Evolutionary conservation across 306 rosid genomes (phyloP).

Genomic region (Datisca glomerata): DNA sequence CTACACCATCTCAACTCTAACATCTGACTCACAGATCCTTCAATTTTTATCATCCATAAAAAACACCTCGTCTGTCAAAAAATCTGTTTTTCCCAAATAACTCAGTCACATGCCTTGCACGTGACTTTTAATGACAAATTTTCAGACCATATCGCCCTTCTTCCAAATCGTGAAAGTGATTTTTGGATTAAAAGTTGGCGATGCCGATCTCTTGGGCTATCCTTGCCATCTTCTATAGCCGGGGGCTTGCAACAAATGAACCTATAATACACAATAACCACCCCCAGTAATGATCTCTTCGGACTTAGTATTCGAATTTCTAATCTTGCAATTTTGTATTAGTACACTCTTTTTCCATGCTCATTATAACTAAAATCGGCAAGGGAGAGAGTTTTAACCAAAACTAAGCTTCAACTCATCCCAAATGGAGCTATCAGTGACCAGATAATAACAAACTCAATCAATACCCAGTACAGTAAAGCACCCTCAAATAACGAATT

Average conservation of each 20-base stretch:
- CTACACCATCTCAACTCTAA: too few species aligned
- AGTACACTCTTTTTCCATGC: neutral
- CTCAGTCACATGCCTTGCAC: too few species aligned
- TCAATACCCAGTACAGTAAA: too few species aligned
- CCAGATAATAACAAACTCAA: neutral
- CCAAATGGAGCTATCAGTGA: neutral
- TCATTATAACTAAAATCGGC: neutral
- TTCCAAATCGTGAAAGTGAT: too few species aligned
- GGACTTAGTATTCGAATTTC: slow-evolving; percentile 27
- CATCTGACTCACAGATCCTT: too few species aligned
- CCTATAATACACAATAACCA: slow-evolving; percentile 55
- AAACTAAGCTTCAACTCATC: too few species aligned
- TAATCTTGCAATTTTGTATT: slow-evolving; percentile 13
- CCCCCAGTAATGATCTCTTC: slow-evolving; percentile 23
- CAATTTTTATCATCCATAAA: too few species aligned
- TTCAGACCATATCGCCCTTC: too few species aligned
- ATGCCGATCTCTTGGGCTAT: slow-evolving; percentile 75
- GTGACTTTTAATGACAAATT: too few species aligned
- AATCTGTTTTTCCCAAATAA: too few species aligned
- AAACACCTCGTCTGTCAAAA: too few species aligned
- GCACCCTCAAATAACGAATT: neutral
- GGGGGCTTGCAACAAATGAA: slow-evolving; percentile 70
- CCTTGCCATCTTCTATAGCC: slow-evolving; percentile 89
- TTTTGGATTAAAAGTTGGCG: too few species aligned
- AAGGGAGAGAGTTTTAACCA: neutral